Evolutionary conservation across 2,329 filamentous ascomycete genomes (phyloP), one percentile per base, ranked within the genome.

Genomic region (Cladosporium halotolerans): DNA sequence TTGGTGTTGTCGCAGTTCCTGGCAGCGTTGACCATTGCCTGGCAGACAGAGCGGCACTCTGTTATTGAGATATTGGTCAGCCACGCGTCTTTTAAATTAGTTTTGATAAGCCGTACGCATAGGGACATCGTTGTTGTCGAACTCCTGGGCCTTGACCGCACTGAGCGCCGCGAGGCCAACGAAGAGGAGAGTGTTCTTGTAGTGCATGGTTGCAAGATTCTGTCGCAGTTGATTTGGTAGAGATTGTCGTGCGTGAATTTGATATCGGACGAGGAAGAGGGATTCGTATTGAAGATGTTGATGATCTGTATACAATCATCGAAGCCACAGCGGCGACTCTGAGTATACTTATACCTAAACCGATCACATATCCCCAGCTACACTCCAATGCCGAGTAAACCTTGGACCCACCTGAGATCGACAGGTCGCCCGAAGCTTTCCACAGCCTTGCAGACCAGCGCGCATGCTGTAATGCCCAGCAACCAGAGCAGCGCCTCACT

Each of bases 41-140:
- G 48, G 40, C 48, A 51, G 32, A 51, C 48, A 5, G 48, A 44
- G 31, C 55, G 60, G 59, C 67, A 69, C 46, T 64, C 23, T 28
- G 23, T 28, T 28, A 28, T 28, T 1, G 7, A 7, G 7, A 28
- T 7, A 7, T 28, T 7, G 23, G 23, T 28, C 23, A 28, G 7
- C 7, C 7, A 7, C 4, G 23, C 7, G 23, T 28, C 23, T 28
- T 28, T 5, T 28, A 4, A 1, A 28, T 28, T 28, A 4, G 1
- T 5, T 28, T 28, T 5, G 7, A 2, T 28, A 7, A 28, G 23
- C 23, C 23, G 23, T 28, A 28, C 23, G 60, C 14, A 34, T 41
- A 9, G 67, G 67, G 16, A 69, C 60, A 31, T 68, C 64, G 53
- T 64, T 56, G 54, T 63, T 57, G 50, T 62, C 61, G 48, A 68